Conservation (phyloP, 345 rosid species). For the Aquilaria malaccensis region DNA sequence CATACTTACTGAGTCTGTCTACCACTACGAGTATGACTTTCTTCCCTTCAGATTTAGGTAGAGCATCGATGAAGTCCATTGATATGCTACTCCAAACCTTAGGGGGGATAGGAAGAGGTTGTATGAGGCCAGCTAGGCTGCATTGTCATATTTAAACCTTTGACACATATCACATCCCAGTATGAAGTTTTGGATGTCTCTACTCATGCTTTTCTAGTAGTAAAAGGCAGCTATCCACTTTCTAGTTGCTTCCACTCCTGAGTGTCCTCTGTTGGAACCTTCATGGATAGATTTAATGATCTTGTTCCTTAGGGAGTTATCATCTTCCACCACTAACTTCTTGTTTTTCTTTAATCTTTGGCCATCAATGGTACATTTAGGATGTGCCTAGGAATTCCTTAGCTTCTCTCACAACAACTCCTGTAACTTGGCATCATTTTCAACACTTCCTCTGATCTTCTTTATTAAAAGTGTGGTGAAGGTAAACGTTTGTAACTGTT, state of each 20-base stretch:
- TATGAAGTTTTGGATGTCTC: background rate
- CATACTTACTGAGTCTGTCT: too few relatives aligned
- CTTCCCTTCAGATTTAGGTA: background rate
- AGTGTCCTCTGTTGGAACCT: background rate
- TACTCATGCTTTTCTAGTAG: background rate
- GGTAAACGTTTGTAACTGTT: background rate
- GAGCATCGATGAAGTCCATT: constrained; percentile 7
- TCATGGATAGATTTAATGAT: background rate
- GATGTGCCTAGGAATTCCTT: background rate
- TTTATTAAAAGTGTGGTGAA: background rate
- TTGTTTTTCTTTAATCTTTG: background rate
- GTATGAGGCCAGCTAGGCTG: background rate
- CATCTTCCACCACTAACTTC: background rate
- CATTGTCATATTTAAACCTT: background rate
- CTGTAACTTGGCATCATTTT: background rate
- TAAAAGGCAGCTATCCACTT: background rate
- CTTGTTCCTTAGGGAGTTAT: background rate
- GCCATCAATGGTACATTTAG: too few relatives aligned
- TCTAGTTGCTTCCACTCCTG: background rate
- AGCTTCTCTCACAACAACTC: too few relatives aligned
- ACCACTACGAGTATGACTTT: too few relatives aligned
- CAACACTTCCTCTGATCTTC: background rate
- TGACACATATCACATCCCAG: background rate
- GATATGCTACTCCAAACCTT: background rate
- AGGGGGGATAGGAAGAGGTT: background rate